Conservation (phyloP, 129 eudicot genomes). For the carrot (Daucus carota) region DNA sequence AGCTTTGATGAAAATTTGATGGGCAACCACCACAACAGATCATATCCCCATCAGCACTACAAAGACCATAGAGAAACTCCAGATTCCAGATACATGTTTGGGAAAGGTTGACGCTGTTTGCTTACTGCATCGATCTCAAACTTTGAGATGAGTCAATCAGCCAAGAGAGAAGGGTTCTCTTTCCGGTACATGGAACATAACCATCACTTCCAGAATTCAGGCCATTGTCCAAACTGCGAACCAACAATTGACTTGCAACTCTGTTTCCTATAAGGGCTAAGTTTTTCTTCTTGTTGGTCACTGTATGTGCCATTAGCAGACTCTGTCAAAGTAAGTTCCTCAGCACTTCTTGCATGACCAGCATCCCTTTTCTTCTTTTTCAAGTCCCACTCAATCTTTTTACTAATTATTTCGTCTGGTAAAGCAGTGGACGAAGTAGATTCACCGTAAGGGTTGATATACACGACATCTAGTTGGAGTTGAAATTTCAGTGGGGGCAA, state of each 20-base stretch:
- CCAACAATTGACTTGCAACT: slow-evolving; percentile 44
- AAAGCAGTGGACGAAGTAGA: slow-evolving; percentile 51
- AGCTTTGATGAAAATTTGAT: slow-evolving; percentile 82
- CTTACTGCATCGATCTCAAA: slow-evolving; percentile 98
- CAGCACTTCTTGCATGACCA: slow-evolving; percentile 25
- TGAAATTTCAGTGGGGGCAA: slow-evolving; percentile 29
- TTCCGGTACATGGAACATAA: slow-evolving; percentile 66
- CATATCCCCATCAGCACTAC: slow-evolving; percentile 89
- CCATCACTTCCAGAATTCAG: slow-evolving; percentile 47
- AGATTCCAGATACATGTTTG: slow-evolving; percentile 57
- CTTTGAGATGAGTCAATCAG: slow-evolving; percentile 65
- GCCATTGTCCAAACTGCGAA: slow-evolving; percentile 59
- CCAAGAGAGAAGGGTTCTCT: slow-evolving; percentile 76
- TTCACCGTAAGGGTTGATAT: slow-evolving; percentile 57
- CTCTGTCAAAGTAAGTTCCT: slow-evolving; percentile 28
- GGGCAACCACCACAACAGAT: slow-evolving; percentile 97
- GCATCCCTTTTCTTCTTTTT: slow-evolving; percentile 73
- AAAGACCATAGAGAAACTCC: slow-evolving; percentile 76
- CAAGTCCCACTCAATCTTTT: slow-evolving; percentile 75
- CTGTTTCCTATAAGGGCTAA: slow-evolving; percentile 33
- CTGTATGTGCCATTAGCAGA: slow-evolving; percentile 27
- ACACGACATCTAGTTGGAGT: slow-evolving; percentile 77
- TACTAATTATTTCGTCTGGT: slow-evolving; percentile 67
- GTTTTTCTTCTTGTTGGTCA: slow-evolving; percentile 34
- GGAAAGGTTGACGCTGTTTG: slow-evolving; percentile 68